Percentiles rank a stretch among this genome's conserved stretches.
Evolutionary conservation across 176 grass and related monocot genomes (phyloP).

Genomic region (Cocos nucifera): DNA sequence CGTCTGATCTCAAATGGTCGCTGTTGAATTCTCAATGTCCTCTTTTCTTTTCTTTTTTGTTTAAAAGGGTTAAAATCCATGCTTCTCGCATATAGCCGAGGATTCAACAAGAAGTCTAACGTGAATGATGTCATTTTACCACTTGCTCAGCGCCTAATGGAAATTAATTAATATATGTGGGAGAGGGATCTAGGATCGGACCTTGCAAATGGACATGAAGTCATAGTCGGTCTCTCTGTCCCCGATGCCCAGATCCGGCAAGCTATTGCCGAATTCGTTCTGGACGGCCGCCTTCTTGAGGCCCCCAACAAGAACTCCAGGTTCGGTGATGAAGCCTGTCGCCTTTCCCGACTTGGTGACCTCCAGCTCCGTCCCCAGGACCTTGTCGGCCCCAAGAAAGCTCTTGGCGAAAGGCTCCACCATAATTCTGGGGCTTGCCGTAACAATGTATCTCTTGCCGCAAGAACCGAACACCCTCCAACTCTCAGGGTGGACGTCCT

Average conservation of each 20-base stretch:
- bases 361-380: conserved; percentile 77
- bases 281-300: conserved; percentile 69
- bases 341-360: conserved; percentile 68
- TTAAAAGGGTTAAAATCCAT: no score
- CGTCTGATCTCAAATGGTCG: no score
- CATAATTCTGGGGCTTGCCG: conserved; percentile 73
- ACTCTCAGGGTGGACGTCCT: conserved; percentile 93
- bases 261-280: conserved; percentile 38
- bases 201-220: conserved; percentile 97
- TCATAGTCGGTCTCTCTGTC: conserved; percentile 67
- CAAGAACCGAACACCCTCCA: conserved; percentile 85
- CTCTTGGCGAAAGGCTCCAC: conserved; percentile 53
- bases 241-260: conserved; percentile 71
- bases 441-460: conserved; percentile 58
- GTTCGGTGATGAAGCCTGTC: conserved; percentile 64
- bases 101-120: no score
- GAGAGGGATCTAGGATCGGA: not conserved
- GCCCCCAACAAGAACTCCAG: conserved; percentile 58
- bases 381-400: conserved; percentile 72
- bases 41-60: no score
- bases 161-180: conserved; percentile 2
- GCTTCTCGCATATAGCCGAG: no score
- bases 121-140: no score
- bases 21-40: no score
- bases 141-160: no score